Conservation (phyloP, 345 rosid genomes). For the Eucalyptus globulus region DNA sequence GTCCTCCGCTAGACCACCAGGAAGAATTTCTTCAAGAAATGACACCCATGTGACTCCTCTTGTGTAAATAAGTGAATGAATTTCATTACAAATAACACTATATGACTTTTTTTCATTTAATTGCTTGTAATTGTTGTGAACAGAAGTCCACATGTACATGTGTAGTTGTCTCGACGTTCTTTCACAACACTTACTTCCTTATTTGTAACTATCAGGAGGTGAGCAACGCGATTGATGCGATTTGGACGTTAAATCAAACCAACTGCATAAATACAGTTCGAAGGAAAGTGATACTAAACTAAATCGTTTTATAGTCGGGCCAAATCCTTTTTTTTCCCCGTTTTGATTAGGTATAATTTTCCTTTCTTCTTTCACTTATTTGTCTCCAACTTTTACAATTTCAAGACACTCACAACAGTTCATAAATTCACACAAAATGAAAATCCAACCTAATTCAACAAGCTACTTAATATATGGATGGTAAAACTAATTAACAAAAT, state of each 20-base stretch:
- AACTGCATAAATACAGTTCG: no score
- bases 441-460: not conserved
- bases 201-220: no score
- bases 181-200: not conserved
- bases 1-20: constrained; percentile 49
- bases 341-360: not conserved
- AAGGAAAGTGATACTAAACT: no score
- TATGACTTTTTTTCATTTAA: not conserved
- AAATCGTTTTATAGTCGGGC: no score
- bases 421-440: not conserved
- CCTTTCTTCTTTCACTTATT: not conserved
- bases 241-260: no score
- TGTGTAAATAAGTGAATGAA: no score
- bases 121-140: not conserved
- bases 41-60: not conserved
- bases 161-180: not conserved
- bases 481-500: not conserved
- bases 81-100: not conserved
- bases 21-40: constrained; percentile 63
- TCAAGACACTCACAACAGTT: not conserved
- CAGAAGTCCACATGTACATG: not conserved
- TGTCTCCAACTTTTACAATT: not conserved
- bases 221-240: no score
- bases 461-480: not conserved
- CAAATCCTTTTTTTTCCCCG: no score